Percentiles rank a stretch among this genome's conserved stretches.
These are phyloP conservation scores for Colletotrichum noveboracense DNA, from an alignment of 2,329 filamentous ascomycete genomes.

Conservation along the genomic window DNA sequence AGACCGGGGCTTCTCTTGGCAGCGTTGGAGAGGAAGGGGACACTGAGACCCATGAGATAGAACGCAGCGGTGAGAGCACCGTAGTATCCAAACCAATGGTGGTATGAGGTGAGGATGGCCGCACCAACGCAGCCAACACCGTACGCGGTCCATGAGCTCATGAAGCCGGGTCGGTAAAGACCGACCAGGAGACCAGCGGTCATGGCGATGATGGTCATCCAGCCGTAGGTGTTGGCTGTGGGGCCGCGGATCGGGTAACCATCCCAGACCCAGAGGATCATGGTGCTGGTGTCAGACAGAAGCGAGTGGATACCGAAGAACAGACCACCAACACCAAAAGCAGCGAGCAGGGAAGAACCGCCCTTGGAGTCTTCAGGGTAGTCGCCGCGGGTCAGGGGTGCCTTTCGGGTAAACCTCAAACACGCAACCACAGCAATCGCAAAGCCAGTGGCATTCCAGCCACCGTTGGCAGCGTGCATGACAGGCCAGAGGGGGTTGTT, in stretches of 20 bases:
- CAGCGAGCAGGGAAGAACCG: conserved; percentile 74
- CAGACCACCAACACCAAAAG: conserved; percentile 80
- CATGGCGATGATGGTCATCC: conserved; percentile 87
- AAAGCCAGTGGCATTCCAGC: conserved; percentile 87
- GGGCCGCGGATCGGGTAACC: conserved; percentile 92
- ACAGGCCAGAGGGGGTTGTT: conserved; percentile 98
- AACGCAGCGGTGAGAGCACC: conserved; percentile 77
- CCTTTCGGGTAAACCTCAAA: conserved; percentile 74
- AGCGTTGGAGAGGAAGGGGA: conserved; percentile 77
- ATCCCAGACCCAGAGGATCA: conserved; percentile 99
- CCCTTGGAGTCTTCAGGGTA: conserved; percentile 44
- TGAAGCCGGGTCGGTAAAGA: conserved; percentile 72
- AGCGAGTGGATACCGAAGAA: conserved; percentile 92
- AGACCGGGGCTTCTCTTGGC: conserved; percentile 77
- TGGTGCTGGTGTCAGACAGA: conserved; percentile 95
- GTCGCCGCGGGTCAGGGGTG: conserved; percentile 51
- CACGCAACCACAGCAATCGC: conserved; percentile 77
- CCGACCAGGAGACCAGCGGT: conserved; percentile 78
- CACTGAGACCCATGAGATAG: conserved; percentile 82
- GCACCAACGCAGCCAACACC: conserved; percentile 81
- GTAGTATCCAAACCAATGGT: conserved; percentile 89
- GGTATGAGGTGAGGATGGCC: conserved; percentile 75
- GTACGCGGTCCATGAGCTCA: conserved; percentile 80
- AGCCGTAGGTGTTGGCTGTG: conserved; percentile 87
- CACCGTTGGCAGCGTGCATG: conserved; percentile 87